Evolutionary conservation across 228 moss, liverwort and hornwort species (phyloP).

Genomic region (Sphagnum fallax): DNA sequence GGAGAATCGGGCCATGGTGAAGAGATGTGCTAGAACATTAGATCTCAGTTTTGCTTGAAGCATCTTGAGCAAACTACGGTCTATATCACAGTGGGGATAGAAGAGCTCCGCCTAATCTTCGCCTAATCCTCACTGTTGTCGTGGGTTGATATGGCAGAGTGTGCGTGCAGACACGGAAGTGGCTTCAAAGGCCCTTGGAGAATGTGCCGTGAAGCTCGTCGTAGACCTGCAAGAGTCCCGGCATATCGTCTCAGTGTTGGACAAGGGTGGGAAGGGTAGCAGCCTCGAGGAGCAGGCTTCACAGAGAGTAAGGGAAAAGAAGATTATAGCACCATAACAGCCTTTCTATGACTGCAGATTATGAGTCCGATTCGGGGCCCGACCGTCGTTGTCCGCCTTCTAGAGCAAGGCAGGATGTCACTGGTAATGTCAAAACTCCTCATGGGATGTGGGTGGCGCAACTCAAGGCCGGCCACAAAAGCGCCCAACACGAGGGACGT

Average conservation of each 20-base stretch:
- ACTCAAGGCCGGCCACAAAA: too few relatives aligned
- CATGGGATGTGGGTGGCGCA: slow-evolving; percentile 10
- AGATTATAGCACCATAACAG: background rate
- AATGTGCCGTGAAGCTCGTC: slow-evolving; percentile 78
- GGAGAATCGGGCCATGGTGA: too few relatives aligned
- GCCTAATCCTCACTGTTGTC: too few relatives aligned
- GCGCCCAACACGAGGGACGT: slow-evolving; percentile 15
- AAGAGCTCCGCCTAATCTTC: too few relatives aligned
- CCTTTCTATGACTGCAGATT: slow-evolving; percentile 64
- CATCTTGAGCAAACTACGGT: too few relatives aligned
- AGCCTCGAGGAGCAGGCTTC: background rate
- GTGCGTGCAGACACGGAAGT: too few relatives aligned
- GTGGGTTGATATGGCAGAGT: too few relatives aligned
- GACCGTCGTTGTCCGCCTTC: slow-evolving; percentile 9
- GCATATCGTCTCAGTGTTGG: slow-evolving; percentile 57
- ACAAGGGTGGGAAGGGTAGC: slow-evolving; percentile 66
- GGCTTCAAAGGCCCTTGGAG: slow-evolving; percentile 17
- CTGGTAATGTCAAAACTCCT: slow-evolving; percentile 15
- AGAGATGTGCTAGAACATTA: too few relatives aligned
- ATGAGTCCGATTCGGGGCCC: slow-evolving; percentile 44
- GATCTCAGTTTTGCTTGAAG: too few relatives aligned
- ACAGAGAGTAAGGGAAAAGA: background rate
- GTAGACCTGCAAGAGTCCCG: slow-evolving; percentile 55
- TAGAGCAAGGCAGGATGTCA: slow-evolving; percentile 12
- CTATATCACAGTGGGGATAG: too few relatives aligned